Evolutionary conservation across 2,329 filamentous ascomycete genomes (phyloP), one percentile per base, ranked within the genome.

Genomic region (Botrytis aclada): DNA sequence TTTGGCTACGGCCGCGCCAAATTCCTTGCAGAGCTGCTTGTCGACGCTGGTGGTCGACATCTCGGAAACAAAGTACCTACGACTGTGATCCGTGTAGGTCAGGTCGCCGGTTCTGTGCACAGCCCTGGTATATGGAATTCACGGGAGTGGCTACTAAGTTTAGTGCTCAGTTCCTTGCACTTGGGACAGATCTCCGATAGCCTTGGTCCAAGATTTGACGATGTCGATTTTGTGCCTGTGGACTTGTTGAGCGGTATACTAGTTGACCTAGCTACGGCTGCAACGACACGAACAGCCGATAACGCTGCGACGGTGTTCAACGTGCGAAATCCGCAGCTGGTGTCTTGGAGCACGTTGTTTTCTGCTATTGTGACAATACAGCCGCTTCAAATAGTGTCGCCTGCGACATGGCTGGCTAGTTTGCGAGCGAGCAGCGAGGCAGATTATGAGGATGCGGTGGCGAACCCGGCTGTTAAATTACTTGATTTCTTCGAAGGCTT

Each of bases 191-290:
- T 43, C 41, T 43, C 41, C 41, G 4, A 43, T 43, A 43, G 41
- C 41, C 41, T 43, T 43, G 41, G 16, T 43, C 41, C 41, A 43
- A 2, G 41, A 43, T 43, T 43, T 43, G 41, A 43, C 41, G 18
- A 43, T 43, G 41, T 43, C 41, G 41, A 43, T 43, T 43, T 43
- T 43, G 16, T 43, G 16, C 16, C 41, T 43, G 41, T 43, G 16
- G 41, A 43, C 16, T 43, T 43, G 41, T 43, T 43, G 41, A 43
- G 41, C 16, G 16, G 18, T 18, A 34, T 83, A 7, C 70, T 85
- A 0, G 76, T 81, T 9, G 82, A 83, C n/a, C 75, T 83, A 6
- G 34, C 51, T 58, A 58, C 54, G 54, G 29, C 54, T 58, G 54
- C 29, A 58, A 58, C 29, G 29, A 34, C 54, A 32, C 54, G 6